Evolutionary conservation across 805 yeast genomes (phyloP), one percentile per base, ranked within the genome.

Genomic region (Zygosaccharomyces rouxii): DNA sequence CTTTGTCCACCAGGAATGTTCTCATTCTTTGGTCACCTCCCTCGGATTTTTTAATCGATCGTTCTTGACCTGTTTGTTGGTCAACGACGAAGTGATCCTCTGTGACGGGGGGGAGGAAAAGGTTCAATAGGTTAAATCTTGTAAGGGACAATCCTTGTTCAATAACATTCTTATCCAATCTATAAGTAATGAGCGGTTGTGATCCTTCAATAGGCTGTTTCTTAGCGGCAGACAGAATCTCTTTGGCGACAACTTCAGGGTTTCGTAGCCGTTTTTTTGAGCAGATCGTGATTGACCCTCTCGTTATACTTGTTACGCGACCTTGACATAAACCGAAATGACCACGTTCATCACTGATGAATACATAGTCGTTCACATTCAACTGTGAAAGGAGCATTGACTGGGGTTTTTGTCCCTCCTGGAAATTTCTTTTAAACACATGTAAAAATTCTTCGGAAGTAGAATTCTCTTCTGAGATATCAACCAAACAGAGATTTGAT

Each of bases 161-260:
- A 68, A 82, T 76, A 41, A 83, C 89, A 66, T 89, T 95, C 59
- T 80, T 82, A 62, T 92, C 98, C 22, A 90, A 73, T 47, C 98
- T 72, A 55, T 78, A 89, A 2, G 65, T 57, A 1, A 60, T 58
- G 9, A 38, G 18, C 38, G 54, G 52, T 67, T 72, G 50, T 68
- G 68, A 33, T 64, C 65, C 2, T 77, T 72, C 33, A 53, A 62
- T 14, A 53, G 54, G 33, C 7, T 43, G 35, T 23, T 41, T 46
- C 23, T 38, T 37, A 14, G 46, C 18, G 4, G 54, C 60, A 43
- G 62, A 60, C 22, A 46, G 47, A 7, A 57, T 38, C 21, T 31
- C 23, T 21, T 44, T 47, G 16, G 52, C 55, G 2, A 44, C 37
- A 29, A 60, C 42, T 33, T 62, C 58, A 46, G 66, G 62, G 48